Conservation (phyloP, 768 basidiomycete species). For the Xanthoconium purpureum region DNA sequence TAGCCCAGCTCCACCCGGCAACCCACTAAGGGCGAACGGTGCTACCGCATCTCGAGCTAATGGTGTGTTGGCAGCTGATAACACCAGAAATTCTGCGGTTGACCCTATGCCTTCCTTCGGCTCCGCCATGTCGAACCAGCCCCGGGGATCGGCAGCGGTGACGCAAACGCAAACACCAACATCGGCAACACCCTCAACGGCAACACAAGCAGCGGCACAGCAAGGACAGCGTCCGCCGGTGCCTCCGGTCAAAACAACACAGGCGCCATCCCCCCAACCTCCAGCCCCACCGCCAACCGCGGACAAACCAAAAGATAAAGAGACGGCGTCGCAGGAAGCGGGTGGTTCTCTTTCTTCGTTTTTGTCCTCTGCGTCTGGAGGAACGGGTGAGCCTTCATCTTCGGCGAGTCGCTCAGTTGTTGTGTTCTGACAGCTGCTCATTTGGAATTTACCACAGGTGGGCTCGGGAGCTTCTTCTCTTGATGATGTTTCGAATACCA, state of each 20-base stretch:
- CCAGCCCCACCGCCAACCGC: background rate
- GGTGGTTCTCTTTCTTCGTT: background rate
- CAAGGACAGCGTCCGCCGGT: background rate
- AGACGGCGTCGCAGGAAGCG: background rate
- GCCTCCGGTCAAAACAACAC: background rate
- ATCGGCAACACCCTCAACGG: background rate
- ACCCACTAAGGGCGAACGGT: slow-evolving; percentile 22
- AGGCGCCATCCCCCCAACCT: background rate
- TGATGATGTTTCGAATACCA: slow-evolving; percentile 14
- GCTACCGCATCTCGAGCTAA: slow-evolving; percentile 21
- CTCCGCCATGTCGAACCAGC: slow-evolving; percentile 6
- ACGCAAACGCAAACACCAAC: background rate
- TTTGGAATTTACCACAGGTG: slow-evolving; percentile 22
- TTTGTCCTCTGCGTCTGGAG: slow-evolving; percentile 5
- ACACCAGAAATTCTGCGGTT: slow-evolving; percentile 19
- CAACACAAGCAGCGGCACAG: background rate
- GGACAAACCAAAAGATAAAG: slow-evolving; percentile 15
- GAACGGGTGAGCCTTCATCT: slow-evolving; percentile 33
- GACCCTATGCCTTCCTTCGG: slow-evolving; percentile 20
- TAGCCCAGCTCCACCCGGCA: slow-evolving; percentile 14
- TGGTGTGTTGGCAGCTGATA: slow-evolving; percentile 32
- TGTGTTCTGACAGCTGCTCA: slow-evolving; percentile 31
- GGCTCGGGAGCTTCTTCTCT: background rate
- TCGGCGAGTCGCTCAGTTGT: slow-evolving; percentile 24
- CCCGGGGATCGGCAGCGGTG: slow-evolving; percentile 2